Conservation (phyloP, 495 filamentous ascomycete genomes). For the Hypoxylon cercidicola region DNA sequence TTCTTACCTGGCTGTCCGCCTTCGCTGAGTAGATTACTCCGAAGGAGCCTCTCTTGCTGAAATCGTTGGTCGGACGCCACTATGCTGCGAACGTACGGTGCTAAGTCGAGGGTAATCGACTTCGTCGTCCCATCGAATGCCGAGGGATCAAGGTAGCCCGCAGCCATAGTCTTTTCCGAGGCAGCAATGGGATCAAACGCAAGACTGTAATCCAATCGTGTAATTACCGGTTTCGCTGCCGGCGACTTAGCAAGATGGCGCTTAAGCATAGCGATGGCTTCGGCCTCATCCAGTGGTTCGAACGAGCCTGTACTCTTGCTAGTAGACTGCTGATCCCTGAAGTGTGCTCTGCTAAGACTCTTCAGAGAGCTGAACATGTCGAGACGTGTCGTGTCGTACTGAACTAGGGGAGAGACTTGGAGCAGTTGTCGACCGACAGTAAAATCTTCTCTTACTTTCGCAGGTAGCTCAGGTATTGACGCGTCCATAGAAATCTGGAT, state of each 20-base stretch:
- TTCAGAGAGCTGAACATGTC: conserved; percentile 49
- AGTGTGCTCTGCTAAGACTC: conserved; percentile 47
- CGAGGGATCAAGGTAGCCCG: conserved; percentile 62
- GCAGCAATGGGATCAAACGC: conserved; percentile 68
- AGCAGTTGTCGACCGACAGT: conserved; percentile 70
- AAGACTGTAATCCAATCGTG: conserved; percentile 57
- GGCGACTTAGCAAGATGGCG: conserved; percentile 34
- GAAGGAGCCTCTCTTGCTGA: conserved; percentile 69
- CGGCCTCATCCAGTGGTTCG: conserved; percentile 43
- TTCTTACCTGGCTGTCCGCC: conserved; percentile 65
- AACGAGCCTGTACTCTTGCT: background rate
- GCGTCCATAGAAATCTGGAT: conserved; percentile 66
- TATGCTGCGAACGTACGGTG: conserved; percentile 85
- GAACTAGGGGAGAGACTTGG: conserved; percentile 53
- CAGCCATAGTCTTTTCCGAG: conserved; percentile 52
- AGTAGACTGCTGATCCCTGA: conserved; percentile 24
- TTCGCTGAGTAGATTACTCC: conserved; percentile 70
- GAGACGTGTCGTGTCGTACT: conserved; percentile 37
- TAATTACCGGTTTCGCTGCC: conserved; percentile 38
- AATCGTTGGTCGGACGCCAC: conserved; percentile 77
- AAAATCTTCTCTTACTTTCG: conserved; percentile 71
- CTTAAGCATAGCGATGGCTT: conserved; percentile 44
- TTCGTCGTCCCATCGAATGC: conserved; percentile 75
- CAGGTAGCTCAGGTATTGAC: conserved; percentile 66
- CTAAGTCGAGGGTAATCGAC: conserved; percentile 77